Conservation (phyloP, 2,329 filamentous ascomycete species). For the Sarocladiaceae sp. region DNA sequence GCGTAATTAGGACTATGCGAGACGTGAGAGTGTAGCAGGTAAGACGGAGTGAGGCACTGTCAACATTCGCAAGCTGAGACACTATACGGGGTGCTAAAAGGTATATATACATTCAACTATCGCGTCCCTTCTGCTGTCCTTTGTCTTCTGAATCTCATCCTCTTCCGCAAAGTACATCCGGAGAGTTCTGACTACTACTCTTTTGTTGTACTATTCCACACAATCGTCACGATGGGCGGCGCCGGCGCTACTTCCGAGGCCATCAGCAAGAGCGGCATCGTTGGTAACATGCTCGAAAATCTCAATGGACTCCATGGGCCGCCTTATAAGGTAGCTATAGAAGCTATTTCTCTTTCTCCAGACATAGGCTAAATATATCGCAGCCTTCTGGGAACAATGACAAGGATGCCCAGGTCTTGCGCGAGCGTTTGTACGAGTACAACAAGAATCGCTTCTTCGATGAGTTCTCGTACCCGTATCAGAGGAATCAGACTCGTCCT, state of each 20-base stretch:
- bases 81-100: not conserved
- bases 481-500: constrained; percentile 6
- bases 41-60: constrained; percentile 3
- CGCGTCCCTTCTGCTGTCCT: not conserved
- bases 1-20: not conserved
- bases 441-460: constrained; percentile 7
- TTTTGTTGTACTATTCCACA: constrained; percentile 3
- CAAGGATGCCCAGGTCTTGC: constrained; percentile 6
- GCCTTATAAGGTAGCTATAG: constrained; percentile 5
- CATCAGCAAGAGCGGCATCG: constrained; percentile 2
- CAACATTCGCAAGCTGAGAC: constrained; percentile 1
- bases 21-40: constrained; percentile 1
- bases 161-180: constrained; percentile 2
- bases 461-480: constrained; percentile 8
- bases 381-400: constrained; percentile 7
- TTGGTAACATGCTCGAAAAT: constrained; percentile 2
- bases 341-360: not conserved
- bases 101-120: constrained; percentile 3
- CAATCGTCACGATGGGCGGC: constrained; percentile 4
- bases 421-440: constrained; percentile 8
- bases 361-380: constrained; percentile 2
- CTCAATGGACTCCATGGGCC: constrained; percentile 6
- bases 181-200: not conserved
- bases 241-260: constrained; percentile 5
- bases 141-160: constrained; percentile 1